A percentile compares a stretch with the other conserved stretches of the same genome.
These are phyloP conservation scores for Leucoagaricus sp. DNA, from an alignment of 1,284 basidiomycete genomes.

Conservation along the genomic window DNA sequence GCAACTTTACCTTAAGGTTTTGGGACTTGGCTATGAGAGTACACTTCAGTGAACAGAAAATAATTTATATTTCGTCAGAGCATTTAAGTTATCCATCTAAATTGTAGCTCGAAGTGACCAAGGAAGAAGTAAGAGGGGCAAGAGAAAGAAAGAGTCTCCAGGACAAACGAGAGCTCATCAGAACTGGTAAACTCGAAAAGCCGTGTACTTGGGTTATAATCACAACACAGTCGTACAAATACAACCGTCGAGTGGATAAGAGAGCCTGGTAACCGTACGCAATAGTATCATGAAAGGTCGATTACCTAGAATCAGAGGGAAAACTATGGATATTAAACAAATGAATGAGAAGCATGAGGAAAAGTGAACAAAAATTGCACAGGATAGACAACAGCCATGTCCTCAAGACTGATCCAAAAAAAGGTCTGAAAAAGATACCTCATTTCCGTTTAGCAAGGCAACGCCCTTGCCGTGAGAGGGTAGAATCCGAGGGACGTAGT, in stretches of 20 bases:
- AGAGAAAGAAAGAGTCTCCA: conserved; percentile 3
- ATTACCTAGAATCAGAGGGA: not conserved
- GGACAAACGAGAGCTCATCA: not conserved
- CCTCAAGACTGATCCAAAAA: not conserved
- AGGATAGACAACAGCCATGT: conserved; percentile 8
- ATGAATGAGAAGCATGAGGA: not conserved
- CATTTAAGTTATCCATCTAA: conserved; percentile 3
- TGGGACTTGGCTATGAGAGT: not conserved
- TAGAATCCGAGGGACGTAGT: conserved; percentile 8
- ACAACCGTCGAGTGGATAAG: conserved; percentile 8
- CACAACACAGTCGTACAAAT: conserved; percentile 10
- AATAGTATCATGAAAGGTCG: not conserved
- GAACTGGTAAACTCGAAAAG: not conserved
- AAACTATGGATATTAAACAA: conserved; percentile 5
- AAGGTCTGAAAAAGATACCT: not conserved
- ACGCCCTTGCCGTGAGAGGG: conserved; percentile 23
- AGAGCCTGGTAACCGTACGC: conserved; percentile 1
- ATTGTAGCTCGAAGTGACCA: not conserved
- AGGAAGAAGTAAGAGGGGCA: not conserved
- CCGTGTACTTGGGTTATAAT: conserved; percentile 5
- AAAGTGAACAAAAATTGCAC: not conserved
- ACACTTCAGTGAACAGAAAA: not conserved
- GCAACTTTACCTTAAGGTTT: not conserved
- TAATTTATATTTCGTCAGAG: conserved; percentile 8
- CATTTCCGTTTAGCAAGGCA: conserved; percentile 4